These are phyloP conservation scores for Vachellia pachyceras DNA, from an alignment of 306 rosid species.

Conservation along the genomic window DNA sequence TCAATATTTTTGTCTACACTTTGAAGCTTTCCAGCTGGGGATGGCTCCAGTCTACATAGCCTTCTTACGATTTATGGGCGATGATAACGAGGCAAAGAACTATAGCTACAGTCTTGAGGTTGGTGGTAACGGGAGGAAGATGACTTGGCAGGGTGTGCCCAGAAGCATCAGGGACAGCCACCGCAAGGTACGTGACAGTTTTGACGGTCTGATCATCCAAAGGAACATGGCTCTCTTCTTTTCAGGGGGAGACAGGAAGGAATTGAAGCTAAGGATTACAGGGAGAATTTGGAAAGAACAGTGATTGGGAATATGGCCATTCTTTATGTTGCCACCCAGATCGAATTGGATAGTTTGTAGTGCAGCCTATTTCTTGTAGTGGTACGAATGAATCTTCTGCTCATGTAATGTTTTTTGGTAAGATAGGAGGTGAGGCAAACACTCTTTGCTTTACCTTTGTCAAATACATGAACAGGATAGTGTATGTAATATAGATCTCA, in stretches of 20 bases:
- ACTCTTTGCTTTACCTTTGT: conserved; percentile 75
- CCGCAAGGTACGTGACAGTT: conserved; percentile 86
- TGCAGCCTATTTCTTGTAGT: conserved; percentile 38
- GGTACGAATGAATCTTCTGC: conserved; percentile 36
- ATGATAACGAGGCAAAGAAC: conserved; percentile 86
- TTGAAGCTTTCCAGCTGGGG: conserved; percentile 93
- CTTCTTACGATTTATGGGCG: conserved; percentile 92
- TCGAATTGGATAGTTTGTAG: conserved; percentile 45
- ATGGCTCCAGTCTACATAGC: conserved; percentile 92
- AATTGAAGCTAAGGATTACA: conserved; percentile 81
- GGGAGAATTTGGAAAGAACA: conserved; percentile 96
- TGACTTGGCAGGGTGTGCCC: conserved; percentile 92
- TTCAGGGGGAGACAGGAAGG: conserved; percentile 81
- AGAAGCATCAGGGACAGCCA: conserved; percentile 91
- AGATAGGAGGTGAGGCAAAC: conserved; percentile 73
- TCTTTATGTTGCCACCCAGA: conserved; percentile 26
- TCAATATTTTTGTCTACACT: conserved; percentile 87
- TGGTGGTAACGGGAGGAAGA: conserved; percentile 93
- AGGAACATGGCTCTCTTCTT: conserved; percentile 92
- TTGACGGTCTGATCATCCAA: conserved; percentile 90
- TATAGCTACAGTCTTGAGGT: conserved; percentile 92
- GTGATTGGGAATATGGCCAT: conserved; percentile 37
- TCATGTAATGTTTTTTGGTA: conserved; percentile 48
- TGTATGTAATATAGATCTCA: conserved; percentile 9
- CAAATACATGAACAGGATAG: conserved; percentile 53